These are phyloP conservation scores for Cutaneotrichosporon daszewskae DNA, from an alignment of 1,284 basidiomycete species.

Conservation along the genomic window DNA sequence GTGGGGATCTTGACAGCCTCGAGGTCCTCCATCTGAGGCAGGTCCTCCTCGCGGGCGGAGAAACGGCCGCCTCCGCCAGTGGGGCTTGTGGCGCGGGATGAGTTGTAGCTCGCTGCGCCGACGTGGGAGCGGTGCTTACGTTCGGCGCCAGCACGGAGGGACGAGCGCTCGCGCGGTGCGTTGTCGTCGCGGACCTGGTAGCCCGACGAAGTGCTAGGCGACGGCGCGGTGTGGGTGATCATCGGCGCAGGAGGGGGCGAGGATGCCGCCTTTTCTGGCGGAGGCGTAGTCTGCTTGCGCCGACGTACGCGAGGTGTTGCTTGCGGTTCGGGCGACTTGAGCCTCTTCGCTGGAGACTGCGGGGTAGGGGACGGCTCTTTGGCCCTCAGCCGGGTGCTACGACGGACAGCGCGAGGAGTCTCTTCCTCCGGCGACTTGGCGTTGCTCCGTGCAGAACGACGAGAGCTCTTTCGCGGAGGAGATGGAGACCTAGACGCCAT, in stretches of 20 bases:
- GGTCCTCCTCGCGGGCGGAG: constrained; percentile 45
- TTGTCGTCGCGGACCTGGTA: constrained; percentile 33
- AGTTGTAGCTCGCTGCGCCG: constrained; percentile 32
- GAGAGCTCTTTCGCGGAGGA: neutral
- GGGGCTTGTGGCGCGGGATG: constrained; percentile 34
- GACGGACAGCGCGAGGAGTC: constrained; percentile 25
- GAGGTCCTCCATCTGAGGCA: constrained; percentile 43
- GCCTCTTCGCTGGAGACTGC: neutral
- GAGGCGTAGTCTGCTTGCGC: constrained; percentile 7
- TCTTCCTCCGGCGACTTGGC: constrained; percentile 17
- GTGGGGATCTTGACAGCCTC: constrained; percentile 34
- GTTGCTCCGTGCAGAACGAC: constrained; percentile 7
- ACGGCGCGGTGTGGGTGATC: constrained; percentile 40
- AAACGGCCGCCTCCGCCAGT: constrained; percentile 20
- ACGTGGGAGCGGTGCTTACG: constrained; percentile 35
- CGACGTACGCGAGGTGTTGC: constrained; percentile 4
- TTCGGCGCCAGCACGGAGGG: constrained; percentile 35
- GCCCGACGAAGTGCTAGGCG: constrained; percentile 19
- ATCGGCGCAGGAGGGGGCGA: constrained; percentile 26
- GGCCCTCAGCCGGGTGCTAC: constrained; percentile 6
- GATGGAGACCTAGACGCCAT: neutral
- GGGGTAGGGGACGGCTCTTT: neutral
- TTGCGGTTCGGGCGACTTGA: constrained; percentile 8
- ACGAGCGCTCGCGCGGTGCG: constrained; percentile 29
- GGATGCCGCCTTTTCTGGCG: constrained; percentile 22